Evolutionary conservation across 176 grass and related monocot species (phyloP).

Genomic region (Bromus sterilis): DNA sequence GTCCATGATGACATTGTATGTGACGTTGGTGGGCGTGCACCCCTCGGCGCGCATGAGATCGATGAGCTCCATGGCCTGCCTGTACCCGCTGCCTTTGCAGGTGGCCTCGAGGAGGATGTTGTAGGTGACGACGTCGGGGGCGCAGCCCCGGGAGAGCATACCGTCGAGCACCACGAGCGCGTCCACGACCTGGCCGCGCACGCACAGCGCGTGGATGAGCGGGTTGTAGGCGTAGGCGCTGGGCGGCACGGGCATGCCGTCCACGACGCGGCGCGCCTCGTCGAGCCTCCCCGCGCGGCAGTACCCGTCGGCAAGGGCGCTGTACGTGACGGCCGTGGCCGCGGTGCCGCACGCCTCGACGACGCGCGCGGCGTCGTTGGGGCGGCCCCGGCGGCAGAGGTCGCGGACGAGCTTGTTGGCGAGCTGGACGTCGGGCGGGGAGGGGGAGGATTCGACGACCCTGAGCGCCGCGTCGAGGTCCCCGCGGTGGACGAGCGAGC

Average conservation of each 20-base stretch:
- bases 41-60: conserved; percentile 60
- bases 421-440: conserved; percentile 34
- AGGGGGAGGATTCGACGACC: conserved; percentile 27
- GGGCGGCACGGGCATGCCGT: conserved; percentile 37
- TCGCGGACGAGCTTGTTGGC: conserved; percentile 59
- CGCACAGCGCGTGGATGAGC: conserved; percentile 58
- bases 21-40: conserved; percentile 53
- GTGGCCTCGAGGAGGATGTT: conserved; percentile 69
- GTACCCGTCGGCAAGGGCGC: conserved; percentile 51
- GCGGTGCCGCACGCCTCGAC: conserved; percentile 40
- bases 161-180: conserved; percentile 59
- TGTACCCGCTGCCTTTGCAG: conserved; percentile 47
- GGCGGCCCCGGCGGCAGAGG: conserved; percentile 58
- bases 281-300: conserved; percentile 53
- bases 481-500: conserved; percentile 42
- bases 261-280: conserved; percentile 48
- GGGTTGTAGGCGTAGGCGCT: conserved; percentile 67
- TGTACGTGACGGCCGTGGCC: conserved; percentile 58
- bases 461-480: conserved; percentile 56
- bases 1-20: conserved; percentile 65
- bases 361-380: conserved; percentile 42
- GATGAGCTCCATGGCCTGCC: conserved; percentile 48
- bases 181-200: conserved; percentile 35
- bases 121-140: conserved; percentile 67
- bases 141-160: conserved; percentile 52